Base-by-base conservation (phyloP, 257 asterid genomes). In the Solanum sparsipilum region DNA sequence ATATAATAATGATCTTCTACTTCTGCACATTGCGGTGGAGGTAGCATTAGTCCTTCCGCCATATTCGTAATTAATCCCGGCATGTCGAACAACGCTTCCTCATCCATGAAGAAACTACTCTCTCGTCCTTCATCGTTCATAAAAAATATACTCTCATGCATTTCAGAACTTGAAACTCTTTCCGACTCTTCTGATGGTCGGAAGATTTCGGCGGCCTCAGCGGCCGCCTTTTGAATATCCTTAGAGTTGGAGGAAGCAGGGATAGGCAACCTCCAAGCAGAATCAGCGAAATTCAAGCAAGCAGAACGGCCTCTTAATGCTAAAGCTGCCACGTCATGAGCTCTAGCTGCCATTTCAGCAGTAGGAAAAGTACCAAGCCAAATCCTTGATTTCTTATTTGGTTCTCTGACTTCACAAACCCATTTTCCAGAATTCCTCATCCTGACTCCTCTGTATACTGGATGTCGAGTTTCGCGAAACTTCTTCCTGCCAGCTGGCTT, bases 301-400 rank as follows among this genome's bases (percentile, higher is more conserved):
- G 98, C 96, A 3, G 93, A 91, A 13, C 90, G 86, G 12, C 98
- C 98, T 9, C 95, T 81, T 12, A 95, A 84, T 0, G 98, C 96
- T 3, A 95, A 68, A 4, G 96, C 98, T 0, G 98, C 96, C 84
- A 95, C 98, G 15, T 95, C 98, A 63, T 94, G 93, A 0, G 98
- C 98, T 31, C 95, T 93, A 13, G 96, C 98, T 1, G 98, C 98
- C 98, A 94, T 94, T 13, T 93, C 96, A 0, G 91, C 91, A 0
- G 96, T 95, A 5, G 93, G 93, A 83, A 87, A 95, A 0, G 98
- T 94, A 4, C 98, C 98, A 2, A 95, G 92, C 98, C 98, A 94
- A 27, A 95, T 95, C 78, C 98, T 93, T 0, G 96, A 25, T 48
- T 94, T 91, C 92, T 94, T 95, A 81, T 93, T 93, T 6, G 98